Evolutionary conservation across 257 asterid species (phyloP).

Genomic region (Fraxinus americana): DNA sequence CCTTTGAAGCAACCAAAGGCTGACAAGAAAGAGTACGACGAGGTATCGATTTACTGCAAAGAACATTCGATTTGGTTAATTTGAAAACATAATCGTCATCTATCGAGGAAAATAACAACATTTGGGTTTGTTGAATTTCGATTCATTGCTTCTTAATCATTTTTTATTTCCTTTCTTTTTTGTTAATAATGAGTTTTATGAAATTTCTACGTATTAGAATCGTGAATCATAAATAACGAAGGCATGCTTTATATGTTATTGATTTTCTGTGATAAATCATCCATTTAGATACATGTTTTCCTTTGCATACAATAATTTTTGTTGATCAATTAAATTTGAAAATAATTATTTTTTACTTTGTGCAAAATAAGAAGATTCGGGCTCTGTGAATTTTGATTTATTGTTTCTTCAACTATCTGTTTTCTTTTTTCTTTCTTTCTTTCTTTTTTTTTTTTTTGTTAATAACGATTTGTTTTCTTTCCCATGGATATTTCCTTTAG

Average conservation of each 20-base stretch:
- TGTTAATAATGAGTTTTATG: not conserved
- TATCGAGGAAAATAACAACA: not conserved
- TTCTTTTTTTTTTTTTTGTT: too few species aligned
- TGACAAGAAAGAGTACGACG: conserved; percentile 66
- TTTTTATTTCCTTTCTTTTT: not conserved
- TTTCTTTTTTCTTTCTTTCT: too few species aligned
- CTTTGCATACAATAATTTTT: not conserved
- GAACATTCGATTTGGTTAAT: not conserved
- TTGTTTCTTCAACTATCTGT: too few species aligned
- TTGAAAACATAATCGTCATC: not conserved
- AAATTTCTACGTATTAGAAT: not conserved
- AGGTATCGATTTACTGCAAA: conserved; percentile 32
- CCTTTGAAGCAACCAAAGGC: conserved; percentile 66
- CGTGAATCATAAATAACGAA: not conserved
- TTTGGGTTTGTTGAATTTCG: not conserved
- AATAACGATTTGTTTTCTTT: too few species aligned
- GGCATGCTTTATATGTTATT: not conserved
- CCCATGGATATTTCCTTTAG: not conserved
- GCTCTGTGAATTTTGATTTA: too few species aligned
- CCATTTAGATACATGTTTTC: not conserved
- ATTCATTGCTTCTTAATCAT: not conserved
- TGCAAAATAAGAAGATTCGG: too few species aligned
- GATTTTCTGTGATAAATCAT: not conserved
- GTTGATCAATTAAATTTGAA: not conserved
- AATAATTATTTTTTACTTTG: not conserved